Evolutionary conservation across 805 yeast species (phyloP).

Genomic region (Lipomyces kockii): DNA sequence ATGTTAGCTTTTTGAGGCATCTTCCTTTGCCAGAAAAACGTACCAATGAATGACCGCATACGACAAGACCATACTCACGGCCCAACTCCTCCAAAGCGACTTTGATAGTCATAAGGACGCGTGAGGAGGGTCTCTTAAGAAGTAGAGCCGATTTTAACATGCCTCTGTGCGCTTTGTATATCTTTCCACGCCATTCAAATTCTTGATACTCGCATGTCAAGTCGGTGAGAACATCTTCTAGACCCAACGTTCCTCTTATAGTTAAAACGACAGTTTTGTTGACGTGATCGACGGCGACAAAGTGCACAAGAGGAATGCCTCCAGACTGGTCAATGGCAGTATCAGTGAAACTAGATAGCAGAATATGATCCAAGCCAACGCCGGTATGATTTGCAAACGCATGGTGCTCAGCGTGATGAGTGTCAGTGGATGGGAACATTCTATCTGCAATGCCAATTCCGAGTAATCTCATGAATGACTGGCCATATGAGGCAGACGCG

Average conservation of each 20-base stretch:
- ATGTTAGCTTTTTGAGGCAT: neutral
- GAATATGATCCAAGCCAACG: constrained; percentile 41
- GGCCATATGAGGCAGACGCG: constrained; percentile 47
- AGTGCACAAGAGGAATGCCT: constrained; percentile 44
- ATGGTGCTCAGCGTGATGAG: constrained; percentile 44
- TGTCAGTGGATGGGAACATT: constrained; percentile 37
- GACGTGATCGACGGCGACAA: constrained; percentile 44
- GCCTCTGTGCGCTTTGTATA: constrained; percentile 44
- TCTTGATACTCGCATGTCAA: constrained; percentile 43
- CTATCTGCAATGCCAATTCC: constrained; percentile 41
- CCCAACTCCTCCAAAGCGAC: constrained; percentile 41
- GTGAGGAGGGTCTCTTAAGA: constrained; percentile 37
- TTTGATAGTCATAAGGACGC: constrained; percentile 41
- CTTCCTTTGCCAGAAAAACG: constrained; percentile 1
- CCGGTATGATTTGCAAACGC: constrained; percentile 45
- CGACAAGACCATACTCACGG: constrained; percentile 43
- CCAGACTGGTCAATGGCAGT: constrained; percentile 37
- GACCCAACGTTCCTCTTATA: constrained; percentile 45
- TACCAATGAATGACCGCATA: constrained; percentile 45
- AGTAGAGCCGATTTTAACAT: constrained; percentile 43
- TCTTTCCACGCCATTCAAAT: constrained; percentile 42
- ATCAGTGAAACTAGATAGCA: constrained; percentile 44
- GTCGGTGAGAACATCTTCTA: constrained; percentile 45
- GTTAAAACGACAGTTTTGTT: constrained; percentile 45
- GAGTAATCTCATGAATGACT: constrained; percentile 43